Evolutionary conservation across 345 rosid species (phyloP).

Genomic region (Salix koriyanagi): DNA sequence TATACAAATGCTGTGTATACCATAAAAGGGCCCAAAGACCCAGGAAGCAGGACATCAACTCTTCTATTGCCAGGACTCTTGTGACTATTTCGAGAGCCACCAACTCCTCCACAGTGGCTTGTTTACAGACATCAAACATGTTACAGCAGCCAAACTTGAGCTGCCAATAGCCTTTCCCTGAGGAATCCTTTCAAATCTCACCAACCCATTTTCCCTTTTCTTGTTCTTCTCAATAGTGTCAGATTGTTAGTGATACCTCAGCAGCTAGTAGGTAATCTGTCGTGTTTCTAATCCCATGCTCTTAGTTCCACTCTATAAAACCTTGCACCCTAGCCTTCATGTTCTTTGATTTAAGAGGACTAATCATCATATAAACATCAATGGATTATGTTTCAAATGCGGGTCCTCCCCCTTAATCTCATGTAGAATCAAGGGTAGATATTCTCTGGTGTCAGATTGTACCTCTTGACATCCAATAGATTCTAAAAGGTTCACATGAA

Average conservation of each 20-base stretch:
- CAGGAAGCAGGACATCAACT: neutral
- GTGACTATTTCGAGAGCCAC: neutral
- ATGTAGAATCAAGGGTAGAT: neutral
- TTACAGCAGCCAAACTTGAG: neutral
- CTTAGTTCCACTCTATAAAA: neutral
- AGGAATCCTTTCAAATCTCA: neutral
- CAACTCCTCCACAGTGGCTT: neutral
- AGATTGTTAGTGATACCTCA: neutral
- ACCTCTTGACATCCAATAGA: constrained; percentile 6
- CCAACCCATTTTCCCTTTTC: neutral
- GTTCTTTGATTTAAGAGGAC: neutral
- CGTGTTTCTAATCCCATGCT: constrained; percentile 4
- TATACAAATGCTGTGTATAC: too few species aligned
- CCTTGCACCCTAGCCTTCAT: neutral
- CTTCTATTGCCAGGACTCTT: neutral
- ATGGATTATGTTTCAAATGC: neutral
- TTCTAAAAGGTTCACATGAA: neutral
- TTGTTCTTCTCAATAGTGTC: neutral
- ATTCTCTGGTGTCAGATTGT: neutral
- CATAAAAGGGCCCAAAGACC: too few species aligned
- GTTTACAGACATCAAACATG: neutral
- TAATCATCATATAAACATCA: neutral
- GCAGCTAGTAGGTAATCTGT: neutral
- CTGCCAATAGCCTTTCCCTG: neutral
- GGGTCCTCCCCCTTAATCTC: neutral